Evolutionary conservation across 2,329 filamentous ascomycete genomes (phyloP), one percentile per base, ranked within the genome.

Genomic region (Xylogone sp.): DNA sequence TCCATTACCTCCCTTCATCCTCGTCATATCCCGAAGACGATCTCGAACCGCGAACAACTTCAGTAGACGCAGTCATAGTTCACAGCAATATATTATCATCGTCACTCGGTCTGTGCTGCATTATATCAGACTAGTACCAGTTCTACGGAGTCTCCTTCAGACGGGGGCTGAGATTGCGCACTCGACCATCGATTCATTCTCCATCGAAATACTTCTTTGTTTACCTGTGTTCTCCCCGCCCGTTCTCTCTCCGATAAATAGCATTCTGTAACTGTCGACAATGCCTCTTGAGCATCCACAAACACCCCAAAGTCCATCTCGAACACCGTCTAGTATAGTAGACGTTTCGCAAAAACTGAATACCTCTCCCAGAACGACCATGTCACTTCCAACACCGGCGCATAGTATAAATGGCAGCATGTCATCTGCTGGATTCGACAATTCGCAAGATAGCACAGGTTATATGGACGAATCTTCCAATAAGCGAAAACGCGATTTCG

Each of bases 221-320:
- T 39, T 18, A 39, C 34, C 4, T 39, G 4, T 39, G 12, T 31
- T 13, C 13, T 46, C 22, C 34, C 50, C 47, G 46, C 45, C 19
- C 43, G 24, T 53, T 42, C 7, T 29, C 45, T 18, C 45, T 20
- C 39, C 46, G 42, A 46, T 46, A 46, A 6, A 27, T 16, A 9
- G 8, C 4, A 50, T 46, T 27, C 19, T 49, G 9, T 10, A 16
- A 22, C 31, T 43, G 43, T 53, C 61, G 59, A 62, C 5, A 51
- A 85, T 85, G 81, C 82, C 80, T 71, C 83, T 81, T 58, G 59
- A 65, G 75, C 81, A 84, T 68, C 82, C 82, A 62, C 81, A 81
- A 64, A 86, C 82, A 61, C 83, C 83, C 66, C 82, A 85, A 75
- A 86, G 82, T 68, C 82, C 82, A 65, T 83, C 80, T 65, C 79